phyloP scores from a whole-genome alignment of 2,329 filamentous ascomycete species.

The Apiospora kogelbergensis region DNA sequence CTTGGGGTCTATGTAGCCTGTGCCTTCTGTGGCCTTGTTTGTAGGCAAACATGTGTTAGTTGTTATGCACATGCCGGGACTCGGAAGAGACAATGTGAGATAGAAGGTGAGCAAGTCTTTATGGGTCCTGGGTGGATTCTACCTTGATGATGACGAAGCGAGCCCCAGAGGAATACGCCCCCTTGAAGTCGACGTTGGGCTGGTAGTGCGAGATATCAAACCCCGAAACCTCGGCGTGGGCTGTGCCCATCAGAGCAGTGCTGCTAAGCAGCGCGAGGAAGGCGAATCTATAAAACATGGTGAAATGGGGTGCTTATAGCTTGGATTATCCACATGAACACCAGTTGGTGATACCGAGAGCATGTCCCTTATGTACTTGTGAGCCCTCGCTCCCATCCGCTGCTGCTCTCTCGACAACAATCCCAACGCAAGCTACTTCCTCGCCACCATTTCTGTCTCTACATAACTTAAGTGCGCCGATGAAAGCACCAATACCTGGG shows the following conservation, averaged over 20 bases:
- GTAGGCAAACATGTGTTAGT: neutral
- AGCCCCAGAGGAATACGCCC: conserved; percentile 38
- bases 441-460: no score
- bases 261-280: conserved; percentile 2
- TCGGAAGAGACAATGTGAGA: no score
- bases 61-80: neutral
- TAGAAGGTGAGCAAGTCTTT: neutral
- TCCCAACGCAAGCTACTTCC: neutral
- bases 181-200: conserved; percentile 35
- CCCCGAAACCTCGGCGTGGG: conserved; percentile 35
- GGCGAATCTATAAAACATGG: conserved; percentile 4
- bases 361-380: neutral
- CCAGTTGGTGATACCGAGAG: neutral
- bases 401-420: neutral
- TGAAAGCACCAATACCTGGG: no score
- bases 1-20: conserved; percentile 40
- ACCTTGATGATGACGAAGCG: conserved; percentile 48
- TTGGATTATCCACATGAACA: no score
- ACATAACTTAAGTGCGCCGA: no score
- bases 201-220: conserved; percentile 45
- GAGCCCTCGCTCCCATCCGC: neutral
- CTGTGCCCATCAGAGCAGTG: conserved; percentile 11
- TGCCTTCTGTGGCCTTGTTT: conserved; percentile 52
- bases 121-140: neutral
- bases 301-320: neutral